Percentiles rank a stretch among this genome's conserved stretches.
Evolutionary conservation across 306 rosid genomes (phyloP).

Genomic region (Cucurbita ficifolia): DNA sequence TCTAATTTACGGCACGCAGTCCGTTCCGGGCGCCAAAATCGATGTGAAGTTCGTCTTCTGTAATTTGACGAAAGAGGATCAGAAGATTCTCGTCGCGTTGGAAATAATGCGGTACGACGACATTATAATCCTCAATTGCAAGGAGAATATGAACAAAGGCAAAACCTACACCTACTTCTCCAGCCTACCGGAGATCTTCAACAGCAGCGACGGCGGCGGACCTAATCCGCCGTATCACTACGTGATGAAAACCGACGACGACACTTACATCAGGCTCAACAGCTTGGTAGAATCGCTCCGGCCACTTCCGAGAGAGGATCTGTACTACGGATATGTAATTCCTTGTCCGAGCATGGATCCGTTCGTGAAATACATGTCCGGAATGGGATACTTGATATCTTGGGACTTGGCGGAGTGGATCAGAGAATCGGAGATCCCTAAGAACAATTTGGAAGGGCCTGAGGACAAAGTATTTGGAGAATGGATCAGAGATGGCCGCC

Average conservation of each 20-base stretch:
- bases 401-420: constrained; percentile 97
- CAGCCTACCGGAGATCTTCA: constrained; percentile 49
- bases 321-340: constrained; percentile 82
- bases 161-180: constrained; percentile 73
- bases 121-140: constrained; percentile 73
- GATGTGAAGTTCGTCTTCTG: constrained; percentile 86
- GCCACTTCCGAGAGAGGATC: constrained; percentile 57
- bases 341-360: constrained; percentile 97
- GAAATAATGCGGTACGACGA: constrained; percentile 81
- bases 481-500: constrained; percentile 50
- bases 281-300: constrained; percentile 44
- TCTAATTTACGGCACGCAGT: constrained; percentile 64
- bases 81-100: constrained; percentile 39
- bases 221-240: constrained; percentile 71
- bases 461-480: constrained; percentile 76
- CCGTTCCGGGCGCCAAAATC: constrained; percentile 27
- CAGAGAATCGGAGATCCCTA: constrained; percentile 53
- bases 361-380: constrained; percentile 75
- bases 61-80: constrained; percentile 86
- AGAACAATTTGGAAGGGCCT: constrained; percentile 58
- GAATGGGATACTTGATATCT: constrained; percentile 81
- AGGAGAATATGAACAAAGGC: constrained; percentile 89
- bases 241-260: constrained; percentile 84
- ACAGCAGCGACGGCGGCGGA: constrained; percentile 19
- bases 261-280: constrained; percentile 47